Percentiles rank a stretch among this genome's conserved stretches.
These are phyloP conservation scores for Vitis labrusca DNA, from an alignment of 164 flowering plant genomes.

Conservation along the genomic window DNA sequence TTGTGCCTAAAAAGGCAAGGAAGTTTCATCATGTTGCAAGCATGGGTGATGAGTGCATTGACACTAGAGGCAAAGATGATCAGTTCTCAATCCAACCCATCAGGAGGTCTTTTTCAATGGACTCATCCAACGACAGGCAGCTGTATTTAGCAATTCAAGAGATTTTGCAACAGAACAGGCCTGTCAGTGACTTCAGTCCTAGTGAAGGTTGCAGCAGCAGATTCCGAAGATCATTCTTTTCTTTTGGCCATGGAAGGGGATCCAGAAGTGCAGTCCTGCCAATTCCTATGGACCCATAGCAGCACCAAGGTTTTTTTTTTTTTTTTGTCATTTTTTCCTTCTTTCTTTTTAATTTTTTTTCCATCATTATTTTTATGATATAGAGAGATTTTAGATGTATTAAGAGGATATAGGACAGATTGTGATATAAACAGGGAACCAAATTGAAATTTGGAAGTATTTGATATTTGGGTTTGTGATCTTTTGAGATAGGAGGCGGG, in stretches of 20 bases:
- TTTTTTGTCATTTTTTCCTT: neutral
- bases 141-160: constrained; percentile 65
- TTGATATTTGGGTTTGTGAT: neutral
- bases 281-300: constrained; percentile 41
- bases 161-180: constrained; percentile 41
- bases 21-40: constrained; percentile 52
- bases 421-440: constrained; percentile 4
- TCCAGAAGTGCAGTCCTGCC: constrained; percentile 72
- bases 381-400: constrained; percentile 7
- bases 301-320: neutral
- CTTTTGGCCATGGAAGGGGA: constrained; percentile 68
- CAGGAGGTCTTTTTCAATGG: constrained; percentile 90
- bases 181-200: constrained; percentile 32
- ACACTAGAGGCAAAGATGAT: constrained; percentile 59
- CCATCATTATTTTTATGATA: neutral
- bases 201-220: constrained; percentile 53
- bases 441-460: constrained; percentile 2
- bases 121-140: constrained; percentile 67
- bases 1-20: constrained; percentile 29
- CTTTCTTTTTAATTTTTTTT: constrained; percentile 2
- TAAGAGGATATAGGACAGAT: constrained; percentile 13
- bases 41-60: constrained; percentile 86
- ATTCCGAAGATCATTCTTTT: constrained; percentile 58
- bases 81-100: constrained; percentile 62
- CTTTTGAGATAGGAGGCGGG: neutral